A percentile compares a stretch with the other conserved stretches of the same genome.
These are phyloP conservation scores for Vanrija pseudolonga DNA, from an alignment of 1,284 basidiomycete species.

Conservation along the genomic window DNA sequence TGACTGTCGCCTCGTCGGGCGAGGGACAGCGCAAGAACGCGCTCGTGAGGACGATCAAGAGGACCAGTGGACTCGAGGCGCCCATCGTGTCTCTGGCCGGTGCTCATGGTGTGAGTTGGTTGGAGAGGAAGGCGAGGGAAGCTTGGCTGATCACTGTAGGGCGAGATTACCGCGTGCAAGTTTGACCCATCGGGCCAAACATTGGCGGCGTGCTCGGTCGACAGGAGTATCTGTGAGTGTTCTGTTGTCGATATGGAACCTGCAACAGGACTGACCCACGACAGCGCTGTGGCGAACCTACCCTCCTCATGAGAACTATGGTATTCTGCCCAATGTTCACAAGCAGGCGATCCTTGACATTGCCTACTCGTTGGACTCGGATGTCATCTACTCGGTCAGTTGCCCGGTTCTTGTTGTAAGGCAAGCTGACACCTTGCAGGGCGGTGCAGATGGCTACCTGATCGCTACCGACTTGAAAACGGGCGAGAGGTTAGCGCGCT, in stretches of 20 bases:
- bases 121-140: no score
- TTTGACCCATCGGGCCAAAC: constrained; percentile 49
- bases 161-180: constrained; percentile 48
- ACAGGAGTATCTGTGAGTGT: constrained; percentile 48
- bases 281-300: constrained; percentile 51
- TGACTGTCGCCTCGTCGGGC: constrained; percentile 45
- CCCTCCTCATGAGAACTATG: constrained; percentile 50
- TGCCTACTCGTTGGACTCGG: constrained; percentile 47
- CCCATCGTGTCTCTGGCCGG: constrained; percentile 44
- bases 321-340: constrained; percentile 47
- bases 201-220: constrained; percentile 47
- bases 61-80: constrained; percentile 47
- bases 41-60: constrained; percentile 42
- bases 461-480: constrained; percentile 45
- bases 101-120: constrained; percentile 43
- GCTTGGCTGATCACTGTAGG: constrained; percentile 21
- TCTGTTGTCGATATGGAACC: neutral
- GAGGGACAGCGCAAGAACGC: constrained; percentile 46
- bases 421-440: constrained; percentile 3
- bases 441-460: constrained; percentile 45
- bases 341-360: constrained; percentile 50
- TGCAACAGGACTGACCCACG: neutral
- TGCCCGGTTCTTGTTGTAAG: no score
- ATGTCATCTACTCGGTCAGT: constrained; percentile 45
- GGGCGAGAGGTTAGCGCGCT: constrained; percentile 40